A percentile compares a stretch with the other conserved stretches of the same genome.
These are phyloP conservation scores for Actinomucor elegans DNA, from an alignment of 371 early-diverging fungal genomes.

Conservation along the genomic window DNA sequence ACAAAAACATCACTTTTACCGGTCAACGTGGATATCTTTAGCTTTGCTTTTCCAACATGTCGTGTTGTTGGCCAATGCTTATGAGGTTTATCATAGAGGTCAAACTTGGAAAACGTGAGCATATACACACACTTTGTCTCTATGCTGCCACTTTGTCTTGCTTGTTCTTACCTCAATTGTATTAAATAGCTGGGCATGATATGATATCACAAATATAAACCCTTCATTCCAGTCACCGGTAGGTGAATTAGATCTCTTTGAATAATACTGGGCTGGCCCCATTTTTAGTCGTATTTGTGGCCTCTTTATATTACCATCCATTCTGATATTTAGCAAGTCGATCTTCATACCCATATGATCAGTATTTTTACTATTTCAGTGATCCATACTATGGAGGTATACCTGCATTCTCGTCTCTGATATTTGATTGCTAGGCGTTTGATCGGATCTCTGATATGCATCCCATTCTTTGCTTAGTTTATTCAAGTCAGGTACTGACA, in stretches of 20 bases:
- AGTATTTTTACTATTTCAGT: too few species aligned
- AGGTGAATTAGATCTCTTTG: slow-evolving; percentile 24
- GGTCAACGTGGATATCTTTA: slow-evolving; percentile 14
- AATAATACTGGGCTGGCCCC: slow-evolving; percentile 38
- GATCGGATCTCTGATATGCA: slow-evolving; percentile 14
- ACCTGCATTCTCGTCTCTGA: slow-evolving; percentile 27
- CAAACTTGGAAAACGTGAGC: slow-evolving; percentile 26
- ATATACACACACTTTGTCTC: background rate
- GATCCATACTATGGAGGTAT: background rate
- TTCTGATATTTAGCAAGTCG: slow-evolving; percentile 39
- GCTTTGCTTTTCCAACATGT: slow-evolving; percentile 40
- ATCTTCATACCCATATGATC: too few species aligned
- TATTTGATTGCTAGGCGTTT: slow-evolving; percentile 12
- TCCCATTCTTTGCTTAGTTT: slow-evolving; percentile 34
- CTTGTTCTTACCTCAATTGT: slow-evolving; percentile 3
- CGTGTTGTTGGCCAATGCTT: slow-evolving; percentile 40
- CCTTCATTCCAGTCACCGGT: slow-evolving; percentile 78
- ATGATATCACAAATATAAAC: slow-evolving; percentile 70
- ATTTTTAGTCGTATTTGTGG: slow-evolving; percentile 37
- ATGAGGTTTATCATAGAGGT: slow-evolving; percentile 39
- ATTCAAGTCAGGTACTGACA: slow-evolving; percentile 36
- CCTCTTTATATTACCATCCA: slow-evolving; percentile 25
- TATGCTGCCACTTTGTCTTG: too few species aligned
- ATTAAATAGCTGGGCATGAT: slow-evolving; percentile 78
- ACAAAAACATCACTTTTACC: slow-evolving; percentile 22